These are phyloP conservation scores for Xylariaceae sp. DNA, from an alignment of 2,329 filamentous ascomycete genomes.

Conservation along the genomic window DNA sequence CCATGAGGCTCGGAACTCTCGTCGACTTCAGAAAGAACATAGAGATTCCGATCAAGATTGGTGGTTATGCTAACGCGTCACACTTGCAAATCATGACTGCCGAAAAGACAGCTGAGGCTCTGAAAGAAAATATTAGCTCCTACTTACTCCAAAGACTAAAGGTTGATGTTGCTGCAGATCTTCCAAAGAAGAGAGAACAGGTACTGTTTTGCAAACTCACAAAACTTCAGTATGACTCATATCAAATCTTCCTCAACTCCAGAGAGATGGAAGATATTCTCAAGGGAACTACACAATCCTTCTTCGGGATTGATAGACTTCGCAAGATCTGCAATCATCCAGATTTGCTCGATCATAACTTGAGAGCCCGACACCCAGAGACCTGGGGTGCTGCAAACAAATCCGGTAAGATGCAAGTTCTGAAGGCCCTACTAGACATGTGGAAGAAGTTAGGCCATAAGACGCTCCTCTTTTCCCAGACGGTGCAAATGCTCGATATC, in stretches of 20 bases:
- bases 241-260: conserved; percentile 76
- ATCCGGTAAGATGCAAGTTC: conserved; percentile 94
- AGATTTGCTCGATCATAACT: conserved; percentile 67
- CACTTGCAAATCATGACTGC: conserved; percentile 94
- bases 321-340: conserved; percentile 98
- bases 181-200: conserved; percentile 94
- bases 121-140: conserved; percentile 90
- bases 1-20: conserved; percentile 88
- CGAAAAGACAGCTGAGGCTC: conserved; percentile 85
- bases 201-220: conserved; percentile 95
- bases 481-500: conserved; percentile 92
- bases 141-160: conserved; percentile 92
- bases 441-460: conserved; percentile 93
- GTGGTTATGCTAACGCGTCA: conserved; percentile 91
- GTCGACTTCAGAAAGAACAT: conserved; percentile 89
- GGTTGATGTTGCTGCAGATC: conserved; percentile 84
- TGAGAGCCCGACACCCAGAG: conserved; percentile 58
- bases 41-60: conserved; percentile 87
- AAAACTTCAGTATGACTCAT: conserved; percentile 70
- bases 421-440: conserved; percentile 78
- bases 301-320: conserved; percentile 87
- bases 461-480: conserved; percentile 87
- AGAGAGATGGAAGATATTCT: conserved; percentile 83
- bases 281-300: conserved; percentile 67
- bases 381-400: conserved; percentile 73